Evolutionary conservation across 192 early-diverging fungal genomes (phyloP), one percentile per base, ranked within the genome.

Genomic region (Linnemannia exigua): DNA sequence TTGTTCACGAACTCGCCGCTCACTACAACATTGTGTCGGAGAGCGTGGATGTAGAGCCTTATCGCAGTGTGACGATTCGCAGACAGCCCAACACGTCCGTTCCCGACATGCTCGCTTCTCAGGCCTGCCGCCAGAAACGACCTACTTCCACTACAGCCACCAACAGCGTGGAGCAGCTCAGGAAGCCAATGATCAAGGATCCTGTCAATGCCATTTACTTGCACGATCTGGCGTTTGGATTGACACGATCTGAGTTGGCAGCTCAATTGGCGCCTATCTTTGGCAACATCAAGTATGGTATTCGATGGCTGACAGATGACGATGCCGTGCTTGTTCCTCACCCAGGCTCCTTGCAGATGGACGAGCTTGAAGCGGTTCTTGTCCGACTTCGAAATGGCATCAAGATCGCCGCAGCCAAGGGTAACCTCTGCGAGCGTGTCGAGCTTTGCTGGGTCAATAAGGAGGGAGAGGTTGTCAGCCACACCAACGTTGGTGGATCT

Each of bases 31-130:
- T 97, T 46, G 78, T 87, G 0, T 93, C 93, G 44, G 93, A 95
- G 67, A 93, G 95, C n/a, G 82, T 97, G 15, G 98, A 99, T 87
- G 91, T 91, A 33, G 93, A 96, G 82, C 95, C 95, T 0, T 81
- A 90, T 38, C 90, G 95, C 19, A 97, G 93, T 31, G 95, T 97
- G 2, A 88, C 91, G 11, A 81, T 93, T 63, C 89, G 91, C 19
- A 91, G 94, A 77, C 90, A 81, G 20, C 51, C 74, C 51, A 89
- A 79, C 51, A 88, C 76, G 28, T 84, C 78, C 17, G 73, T 84
- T 0, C 75, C 81, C 1, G 77, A 69, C 17, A 31, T 90, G 67
- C 35, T 81, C 68, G 77, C 11, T 70, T 91, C 71, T 70, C 87
- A 70, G 63, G 88, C 75, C 35, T 90, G 46, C 72, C 92, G 75